Evolutionary conservation across 23 red algal genomes (phyloP), one percentile per base, ranked within the genome.

Genomic region (Gracilaria gracilis): DNA sequence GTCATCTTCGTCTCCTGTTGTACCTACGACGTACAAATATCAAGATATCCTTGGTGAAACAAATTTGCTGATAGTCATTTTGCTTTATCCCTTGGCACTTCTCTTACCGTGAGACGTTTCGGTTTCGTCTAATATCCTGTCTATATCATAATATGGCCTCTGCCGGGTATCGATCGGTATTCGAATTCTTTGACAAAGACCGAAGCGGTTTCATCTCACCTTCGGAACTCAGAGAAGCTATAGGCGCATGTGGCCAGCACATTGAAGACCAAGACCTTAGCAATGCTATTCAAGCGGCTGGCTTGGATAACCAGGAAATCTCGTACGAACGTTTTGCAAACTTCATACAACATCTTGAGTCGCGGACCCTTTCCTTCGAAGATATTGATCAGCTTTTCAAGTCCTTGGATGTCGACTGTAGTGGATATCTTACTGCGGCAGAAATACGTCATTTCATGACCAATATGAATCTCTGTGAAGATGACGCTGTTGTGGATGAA

Each of bases 361-460:
- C 59, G 8, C 9, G 19, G 27, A 15, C 16, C 0, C 71, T 76
- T 76, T 76, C 71, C 39, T 59, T 21, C 17, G 28, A 28, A 27
- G 81, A 84, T 57, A 27, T 84, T 6, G 27, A 67, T 61, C 40
- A 54, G 20, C 4, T 87, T n/a, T 87, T 87, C 67, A 47, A 35
- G 9, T 28, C 36, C 19, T 75, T 88, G 55, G 84, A 88, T 37
- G 33, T 88, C 15, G 84, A 88, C 20, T 40, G 40, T 6, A 58
- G 40, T 32, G 47, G 48, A 25, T 88, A 88, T 61, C 17, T 88
- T 32, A 88, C 84, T 51, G 69, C 69, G 17, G 39, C 84, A 9
- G 38, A 88, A 59, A 20, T 88, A 4, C 31, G 84, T 15, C 65
- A 75, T 40, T 54, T 74, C 32, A 76, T 88, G 71, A 77, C 65